Percentiles rank a stretch among this genome's conserved stretches.
phyloP scores from a whole-genome alignment of 257 asterid genomes.

The Solanum pinnatisectum region DNA sequence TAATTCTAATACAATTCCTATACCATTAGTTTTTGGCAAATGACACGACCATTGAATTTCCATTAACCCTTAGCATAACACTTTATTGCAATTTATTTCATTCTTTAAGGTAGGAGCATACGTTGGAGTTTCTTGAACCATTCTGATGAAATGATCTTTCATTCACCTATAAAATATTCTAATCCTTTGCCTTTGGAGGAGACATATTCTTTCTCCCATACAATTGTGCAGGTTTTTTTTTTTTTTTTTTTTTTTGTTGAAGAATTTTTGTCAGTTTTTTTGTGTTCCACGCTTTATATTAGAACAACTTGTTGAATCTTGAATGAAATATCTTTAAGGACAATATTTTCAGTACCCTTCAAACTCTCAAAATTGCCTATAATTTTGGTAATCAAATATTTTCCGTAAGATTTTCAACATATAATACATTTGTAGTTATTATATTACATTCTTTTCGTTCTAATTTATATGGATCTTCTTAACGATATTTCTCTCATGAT shows the following conservation, averaged over 20 bases:
- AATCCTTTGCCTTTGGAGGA: not conserved
- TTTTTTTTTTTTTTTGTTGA: too few relatives aligned
- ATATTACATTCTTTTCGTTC: too few relatives aligned
- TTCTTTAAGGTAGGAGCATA: not conserved
- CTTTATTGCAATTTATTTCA: not conserved
- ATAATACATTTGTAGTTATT: too few relatives aligned
- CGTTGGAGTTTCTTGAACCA: not conserved
- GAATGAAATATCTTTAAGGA: not conserved
- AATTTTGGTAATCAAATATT: not conserved
- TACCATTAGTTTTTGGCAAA: not conserved
- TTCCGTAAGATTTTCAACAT: not conserved
- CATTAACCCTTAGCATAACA: not conserved
- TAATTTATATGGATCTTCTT: too few relatives aligned
- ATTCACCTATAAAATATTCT: not conserved
- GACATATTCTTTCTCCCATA: not conserved
- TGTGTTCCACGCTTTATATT: not conserved
- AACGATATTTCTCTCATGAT: not conserved
- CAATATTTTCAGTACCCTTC: not conserved
- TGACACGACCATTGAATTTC: not conserved
- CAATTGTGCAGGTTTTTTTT: not conserved
- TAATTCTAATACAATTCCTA: not conserved
- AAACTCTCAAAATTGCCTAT: not conserved
- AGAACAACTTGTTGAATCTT: too few relatives aligned
- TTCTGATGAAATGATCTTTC: not conserved
- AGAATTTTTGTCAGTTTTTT: not conserved